Evolutionary conservation across 73 alveolate species (phyloP), one percentile per base, ranked within the genome.

Genomic region (Urostyla sp.): DNA sequence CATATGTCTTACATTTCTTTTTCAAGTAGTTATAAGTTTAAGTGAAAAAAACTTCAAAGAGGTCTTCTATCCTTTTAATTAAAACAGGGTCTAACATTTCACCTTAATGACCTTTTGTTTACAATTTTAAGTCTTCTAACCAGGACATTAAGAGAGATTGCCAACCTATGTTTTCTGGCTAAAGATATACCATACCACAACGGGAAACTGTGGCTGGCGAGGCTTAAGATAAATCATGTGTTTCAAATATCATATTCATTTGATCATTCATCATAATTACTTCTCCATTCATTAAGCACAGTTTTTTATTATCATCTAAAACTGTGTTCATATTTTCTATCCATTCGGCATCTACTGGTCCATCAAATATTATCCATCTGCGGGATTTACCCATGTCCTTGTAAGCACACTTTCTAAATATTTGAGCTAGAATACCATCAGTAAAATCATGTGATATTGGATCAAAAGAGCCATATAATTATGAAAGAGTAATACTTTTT

Each of bases 181-280:
- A 90, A 96, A 94, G 89, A 83, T 93, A 92, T 52, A 97, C 99
- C 99, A 97, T 97, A 21, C 99, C 99, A 85, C 98, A 95, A 79
- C 99, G 84, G 21, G 98, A 88, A 21, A 97, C 99, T 4, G 99
- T 97, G 8, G 99, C 99, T 37, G 99, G 99, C 0, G 98, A 90
- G 0, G 99, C 98, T 59, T 95, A 93, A 28, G 91, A 84, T 38
- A 95, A 79, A 79, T 95, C 97, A 77, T 94, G 92, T 21, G 92
- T 94, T 87, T 95, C 99, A 63, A 94, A 95, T 50, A 96, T 94
- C 30, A 96, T 80, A 50, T 97, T 92, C 99, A 96, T 96, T 45
- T 88, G 84, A 75, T 95, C 96, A 35, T 94, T 90, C 94, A 96
- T 94, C 63, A 91, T 89, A 55, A 96, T 96, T 0, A 96, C 90